Base-by-base conservation (phyloP, 2,329 filamentous ascomycete species). In the Fusarium dimerum region DNA sequence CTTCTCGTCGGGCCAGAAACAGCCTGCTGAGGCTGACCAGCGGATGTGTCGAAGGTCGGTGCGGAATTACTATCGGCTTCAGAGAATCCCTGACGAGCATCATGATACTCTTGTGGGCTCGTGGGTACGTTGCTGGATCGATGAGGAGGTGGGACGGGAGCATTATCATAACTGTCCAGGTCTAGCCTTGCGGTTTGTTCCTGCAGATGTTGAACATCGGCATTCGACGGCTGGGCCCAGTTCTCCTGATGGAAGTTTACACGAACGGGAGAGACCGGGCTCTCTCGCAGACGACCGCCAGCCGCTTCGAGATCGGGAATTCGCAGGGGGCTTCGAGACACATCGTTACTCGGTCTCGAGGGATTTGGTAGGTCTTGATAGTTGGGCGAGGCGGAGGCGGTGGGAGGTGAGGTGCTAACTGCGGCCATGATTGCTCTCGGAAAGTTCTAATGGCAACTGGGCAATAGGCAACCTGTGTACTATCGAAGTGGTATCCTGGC, bases 231-330 rank as follows among this genome's bases (percentile, higher is more conserved):
- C 59, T 75, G 74, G 17, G 73, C 72, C 78, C 78, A 83, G 64
- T 78, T 75, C 40, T 81, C 79, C 20, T 74, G 69, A 45, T 79
- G 78, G 50, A 81, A 77, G 62, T 80, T 82, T 48, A 84, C 75
- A 51, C 73, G 76, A 50, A 83, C 80, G 16, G 83, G 82, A 40
- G 83, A 85, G 29, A 78, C 73, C 30, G 82, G 82, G 15, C 76
- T 74, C 46, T 79, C 76, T 55, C 77, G 76, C 53, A 84, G 71
- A 53, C 74, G 73, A 17, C 74, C 74, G 46, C 73, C 72, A 39
- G 57, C 50, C 20, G 57, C 48, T 16, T 61, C 56, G 43, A 66
- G 51, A 43, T 59, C 52, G n/a, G 68, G 51, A 15, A 67, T 59
- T 29, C 72, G 66, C 36, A 76, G 57, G n/a, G 73, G 72, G 51